Base-by-base conservation (phyloP, 345 rosid genomes). In the Boechera divaricarpa region DNA sequence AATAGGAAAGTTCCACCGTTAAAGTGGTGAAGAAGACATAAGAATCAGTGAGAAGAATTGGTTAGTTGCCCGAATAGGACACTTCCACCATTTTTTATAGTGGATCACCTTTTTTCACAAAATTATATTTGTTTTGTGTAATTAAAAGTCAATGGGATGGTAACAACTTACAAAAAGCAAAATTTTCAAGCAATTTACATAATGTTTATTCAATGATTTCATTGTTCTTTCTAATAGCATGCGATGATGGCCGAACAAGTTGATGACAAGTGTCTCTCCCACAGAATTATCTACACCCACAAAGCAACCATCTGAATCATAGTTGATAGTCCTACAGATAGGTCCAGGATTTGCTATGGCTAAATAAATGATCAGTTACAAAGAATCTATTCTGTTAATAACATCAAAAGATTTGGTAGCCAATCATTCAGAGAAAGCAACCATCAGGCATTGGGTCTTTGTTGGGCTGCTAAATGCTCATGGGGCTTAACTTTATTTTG, bases 21-120 rank as follows among this genome's bases (percentile, higher is more conserved):
- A 55, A 61, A 24, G 26, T 63, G 36, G 73, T 71, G 77, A 60
- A 64, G 48, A 64, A 71, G 62, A 12, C 76, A 48, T 38, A 48
- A 77, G 76, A 28, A 78, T 64, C 73, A 71, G 65, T 44, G 7
- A 47, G 61, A 48, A 64, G 45, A 71, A 48, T 63, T 24, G 39
- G 66, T 72, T 77, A 78, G 73, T 72, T 72, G 73, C 81, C 77
- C 57, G 38, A 78, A 78, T 78, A 78, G 81, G 81, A 72, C 72
- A 66, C 2, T 78, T 51, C 81, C 81, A 78, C 73, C 77, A 72
- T 48, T 41, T 41, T 71, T 2, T 63, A 41, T 41, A 70, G 66
- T 77, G 75, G 59, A 31, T 69, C 7, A 42, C 31, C 55, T 68
- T 62, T 53, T 53, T n/a, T 39, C 13, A 12, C 44, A 41, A 12